Conservation (phyloP, 2,329 filamentous ascomycete genomes). For the Verticillium longisporum region DNA sequence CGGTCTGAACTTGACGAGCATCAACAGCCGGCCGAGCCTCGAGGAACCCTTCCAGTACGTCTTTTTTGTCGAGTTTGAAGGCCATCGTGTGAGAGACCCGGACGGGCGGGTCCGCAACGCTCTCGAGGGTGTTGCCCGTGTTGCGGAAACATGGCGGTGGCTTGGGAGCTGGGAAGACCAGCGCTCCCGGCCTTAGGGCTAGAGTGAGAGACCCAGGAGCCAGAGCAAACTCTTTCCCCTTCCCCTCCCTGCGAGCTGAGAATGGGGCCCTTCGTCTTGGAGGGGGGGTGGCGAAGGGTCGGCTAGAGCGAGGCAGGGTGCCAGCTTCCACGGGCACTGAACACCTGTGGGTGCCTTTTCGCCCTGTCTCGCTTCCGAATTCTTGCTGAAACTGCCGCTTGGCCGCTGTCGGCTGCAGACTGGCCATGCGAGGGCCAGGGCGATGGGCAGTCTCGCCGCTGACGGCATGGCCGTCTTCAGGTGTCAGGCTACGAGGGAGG, state of each 20-base stretch:
- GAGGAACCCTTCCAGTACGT: conserved; percentile 79
- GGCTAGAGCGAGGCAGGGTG: neutral
- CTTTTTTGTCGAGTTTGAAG: conserved; percentile 88
- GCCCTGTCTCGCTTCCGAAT: neutral
- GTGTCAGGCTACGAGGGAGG: neutral
- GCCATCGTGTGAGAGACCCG: conserved; percentile 45
- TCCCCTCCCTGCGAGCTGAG: neutral
- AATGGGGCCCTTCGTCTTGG: neutral
- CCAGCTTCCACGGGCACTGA: neutral
- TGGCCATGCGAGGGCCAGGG: neutral
- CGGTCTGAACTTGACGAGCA: conserved; percentile 79
- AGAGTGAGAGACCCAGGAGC: neutral
- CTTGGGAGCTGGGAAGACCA: conserved; percentile 58
- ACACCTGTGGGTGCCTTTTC: neutral
- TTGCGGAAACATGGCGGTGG: conserved; percentile 60
- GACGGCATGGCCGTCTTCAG: neutral
- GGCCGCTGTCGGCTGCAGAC: neutral
- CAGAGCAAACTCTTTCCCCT: conserved; percentile 11
- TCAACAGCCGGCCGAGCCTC: conserved; percentile 78
- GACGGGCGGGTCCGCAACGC: conserved; percentile 53
- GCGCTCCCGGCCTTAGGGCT: conserved; percentile 24
- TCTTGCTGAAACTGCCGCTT: neutral
- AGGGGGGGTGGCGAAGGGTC: neutral
- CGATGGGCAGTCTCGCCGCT: neutral
- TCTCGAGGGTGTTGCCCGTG: conserved; percentile 48